These are phyloP conservation scores for Sedum album DNA, from an alignment of 164 flowering plant species.

Conservation along the genomic window DNA sequence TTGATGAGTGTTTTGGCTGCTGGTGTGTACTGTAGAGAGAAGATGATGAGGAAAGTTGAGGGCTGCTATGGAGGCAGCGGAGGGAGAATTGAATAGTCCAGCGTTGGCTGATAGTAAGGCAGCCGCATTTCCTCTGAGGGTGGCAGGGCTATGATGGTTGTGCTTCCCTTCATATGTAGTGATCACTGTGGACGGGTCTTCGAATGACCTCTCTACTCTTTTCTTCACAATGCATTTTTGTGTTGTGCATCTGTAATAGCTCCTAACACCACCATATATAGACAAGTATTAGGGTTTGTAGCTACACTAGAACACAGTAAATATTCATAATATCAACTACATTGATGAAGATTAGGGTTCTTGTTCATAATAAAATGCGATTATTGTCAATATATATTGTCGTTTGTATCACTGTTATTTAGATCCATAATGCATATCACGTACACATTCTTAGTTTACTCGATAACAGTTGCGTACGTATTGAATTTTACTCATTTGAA, in stretches of 20 bases:
- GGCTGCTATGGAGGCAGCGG: not conserved
- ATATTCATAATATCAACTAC: no score
- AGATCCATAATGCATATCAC: not conserved
- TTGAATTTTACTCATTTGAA: not conserved
- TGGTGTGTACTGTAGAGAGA: not conserved
- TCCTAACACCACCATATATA: not conserved
- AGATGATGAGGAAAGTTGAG: not conserved
- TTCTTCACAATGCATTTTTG: constrained; percentile 5
- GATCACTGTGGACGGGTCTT: constrained; percentile 5
- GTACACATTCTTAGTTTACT: no score
- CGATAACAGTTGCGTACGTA: no score
- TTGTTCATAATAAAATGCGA: no score
- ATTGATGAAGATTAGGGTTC: not conserved
- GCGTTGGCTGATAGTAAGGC: not conserved
- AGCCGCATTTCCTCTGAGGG: not conserved
- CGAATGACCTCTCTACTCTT: constrained; percentile 7
- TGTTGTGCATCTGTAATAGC: constrained; percentile 4
- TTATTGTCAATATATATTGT: no score
- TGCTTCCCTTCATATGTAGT: constrained; percentile 5
- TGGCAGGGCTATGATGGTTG: not conserved
- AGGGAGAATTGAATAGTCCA: not conserved
- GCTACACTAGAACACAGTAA: no score
- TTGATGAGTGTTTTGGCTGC: not conserved
- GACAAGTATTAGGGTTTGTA: not conserved
- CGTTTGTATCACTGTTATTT: not conserved